A percentile compares a stretch with the other conserved stretches of the same genome.
Evolutionary conservation across 2,329 filamentous ascomycete species (phyloP).

Genomic region (Penicillium sp.): DNA sequence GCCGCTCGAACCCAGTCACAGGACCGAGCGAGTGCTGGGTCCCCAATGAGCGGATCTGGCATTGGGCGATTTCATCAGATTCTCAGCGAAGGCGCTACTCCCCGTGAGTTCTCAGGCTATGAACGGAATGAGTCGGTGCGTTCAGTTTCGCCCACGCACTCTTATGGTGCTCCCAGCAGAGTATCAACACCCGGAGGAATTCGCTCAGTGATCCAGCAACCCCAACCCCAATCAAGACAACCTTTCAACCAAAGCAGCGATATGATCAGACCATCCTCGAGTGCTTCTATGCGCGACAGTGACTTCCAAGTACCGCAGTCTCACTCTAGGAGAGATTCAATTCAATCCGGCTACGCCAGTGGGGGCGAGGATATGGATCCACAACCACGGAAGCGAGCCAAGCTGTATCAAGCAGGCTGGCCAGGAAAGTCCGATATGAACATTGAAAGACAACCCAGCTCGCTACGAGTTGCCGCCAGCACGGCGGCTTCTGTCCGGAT

Average conservation of each 20-base stretch:
- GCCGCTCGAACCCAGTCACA: constrained; percentile 24
- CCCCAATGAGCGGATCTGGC: constrained; percentile 42
- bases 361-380: constrained; percentile 67
- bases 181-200: constrained; percentile 38
- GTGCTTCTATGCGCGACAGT: constrained; percentile 53
- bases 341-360: constrained; percentile 65
- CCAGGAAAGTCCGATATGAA: constrained; percentile 66
- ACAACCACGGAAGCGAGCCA: constrained; percentile 74
- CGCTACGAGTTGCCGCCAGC: constrained; percentile 84
- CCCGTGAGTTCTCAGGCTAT: constrained; percentile 39
- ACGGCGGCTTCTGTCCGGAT: constrained; percentile 84
- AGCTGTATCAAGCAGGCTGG: constrained; percentile 70
- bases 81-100: constrained; percentile 46
- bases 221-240: constrained; percentile 27
- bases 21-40: constrained; percentile 23
- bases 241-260: constrained; percentile 41
- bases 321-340: constrained; percentile 35
- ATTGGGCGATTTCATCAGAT: constrained; percentile 48
- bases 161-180: constrained; percentile 36
- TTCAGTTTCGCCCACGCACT: constrained; percentile 42
- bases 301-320: constrained; percentile 30
- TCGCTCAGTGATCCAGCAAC: constrained; percentile 25
- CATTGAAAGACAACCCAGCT: constrained; percentile 72
- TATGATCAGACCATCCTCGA: constrained; percentile 61
- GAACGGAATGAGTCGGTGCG: constrained; percentile 30